Base-by-base conservation (phyloP, 129 eudicot genomes). In the Flaveria ramosissima region DNA sequence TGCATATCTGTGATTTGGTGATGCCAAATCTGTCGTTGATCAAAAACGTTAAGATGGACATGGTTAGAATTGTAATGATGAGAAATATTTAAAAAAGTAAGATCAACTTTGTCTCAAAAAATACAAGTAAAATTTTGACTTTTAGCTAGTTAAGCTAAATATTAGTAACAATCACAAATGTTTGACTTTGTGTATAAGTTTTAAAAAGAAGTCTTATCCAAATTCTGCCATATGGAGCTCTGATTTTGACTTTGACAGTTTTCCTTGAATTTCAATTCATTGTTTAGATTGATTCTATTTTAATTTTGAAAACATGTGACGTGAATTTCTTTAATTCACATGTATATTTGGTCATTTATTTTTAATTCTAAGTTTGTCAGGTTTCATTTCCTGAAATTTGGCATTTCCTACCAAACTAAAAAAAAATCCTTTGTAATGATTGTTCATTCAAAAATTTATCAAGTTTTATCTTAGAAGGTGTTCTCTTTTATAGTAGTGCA, bases 1-100 rank as follows among this genome's bases (percentile, higher is more conserved):
- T 95, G 87, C 99, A 95, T 71, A 95, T 95, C 80, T 95, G 99
- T 50, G 99, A 92, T 77, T 89, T 95, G 77, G 78, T 80, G 73
- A 95, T 95, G 77, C 91, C 85, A 70, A 95, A 95, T 85, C 99
- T 94, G 92, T 81, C 68, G 69, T 74, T 67, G 68, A 84, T 61
- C n/a, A 70, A 45, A 76, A 62, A 60, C 41, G 23, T 56, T 59
- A 8, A 20, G 20, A 23, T 56, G 46, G 42, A 48, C 27, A 8
- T 6, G 59, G 70, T 79, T 50, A 48, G 51, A 55, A 42, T 66
- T 51, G 50, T 51, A 32, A 17, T 27, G 20, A 57, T 32, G 24
- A 47, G 14, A 47, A 3, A 3, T 10, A 75, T 60, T 5, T 43
- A 2, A 68, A 36, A 20, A 77, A 39, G 9, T 20, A 9, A 74